A percentile compares a stretch with the other conserved stretches of the same genome.
These are phyloP conservation scores for Sporisorium graminicola DNA, from an alignment of 1,284 basidiomycete genomes.

Conservation along the genomic window DNA sequence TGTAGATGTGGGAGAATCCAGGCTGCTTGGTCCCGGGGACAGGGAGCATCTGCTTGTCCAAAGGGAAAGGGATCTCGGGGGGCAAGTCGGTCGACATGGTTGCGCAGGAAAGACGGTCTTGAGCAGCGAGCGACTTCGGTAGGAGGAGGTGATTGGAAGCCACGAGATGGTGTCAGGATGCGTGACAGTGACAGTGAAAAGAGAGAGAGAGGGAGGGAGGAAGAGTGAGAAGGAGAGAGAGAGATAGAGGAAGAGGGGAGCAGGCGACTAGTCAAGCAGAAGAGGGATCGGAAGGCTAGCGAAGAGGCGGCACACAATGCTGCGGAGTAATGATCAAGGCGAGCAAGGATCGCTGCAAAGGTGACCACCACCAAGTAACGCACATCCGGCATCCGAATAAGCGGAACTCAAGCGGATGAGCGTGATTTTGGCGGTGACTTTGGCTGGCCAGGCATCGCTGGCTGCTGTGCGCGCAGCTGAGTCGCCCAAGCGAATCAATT, in stretches of 20 bases:
- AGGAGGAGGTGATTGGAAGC: background rate
- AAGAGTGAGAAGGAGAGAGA: background rate
- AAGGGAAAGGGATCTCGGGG: constrained; percentile 28
- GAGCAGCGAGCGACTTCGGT: no score
- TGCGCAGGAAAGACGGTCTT: no score
- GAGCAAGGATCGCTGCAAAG: no score
- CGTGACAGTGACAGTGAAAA: background rate
- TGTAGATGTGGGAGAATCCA: constrained; percentile 64
- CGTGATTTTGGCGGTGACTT: background rate
- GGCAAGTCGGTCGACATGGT: constrained; percentile 46
- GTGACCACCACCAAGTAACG: constrained; percentile 1
- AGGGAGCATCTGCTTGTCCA: constrained; percentile 63
- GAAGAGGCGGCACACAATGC: background rate
- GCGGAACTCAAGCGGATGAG: no score
- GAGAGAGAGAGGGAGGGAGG: background rate
- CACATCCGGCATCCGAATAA: constrained; percentile 32
- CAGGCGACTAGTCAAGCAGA: background rate
- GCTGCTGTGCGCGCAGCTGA: constrained; percentile 9
- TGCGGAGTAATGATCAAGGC: background rate
- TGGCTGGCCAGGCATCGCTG: constrained; percentile 8
- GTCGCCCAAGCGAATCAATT: no score
- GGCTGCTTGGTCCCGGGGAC: constrained; percentile 55
- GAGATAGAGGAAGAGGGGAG: background rate
- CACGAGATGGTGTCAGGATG: background rate
- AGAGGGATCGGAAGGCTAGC: background rate